Evolutionary conservation across 495 filamentous ascomycete genomes (phyloP), one percentile per base, ranked within the genome.

Genomic region (Penicillium crystallinum): DNA sequence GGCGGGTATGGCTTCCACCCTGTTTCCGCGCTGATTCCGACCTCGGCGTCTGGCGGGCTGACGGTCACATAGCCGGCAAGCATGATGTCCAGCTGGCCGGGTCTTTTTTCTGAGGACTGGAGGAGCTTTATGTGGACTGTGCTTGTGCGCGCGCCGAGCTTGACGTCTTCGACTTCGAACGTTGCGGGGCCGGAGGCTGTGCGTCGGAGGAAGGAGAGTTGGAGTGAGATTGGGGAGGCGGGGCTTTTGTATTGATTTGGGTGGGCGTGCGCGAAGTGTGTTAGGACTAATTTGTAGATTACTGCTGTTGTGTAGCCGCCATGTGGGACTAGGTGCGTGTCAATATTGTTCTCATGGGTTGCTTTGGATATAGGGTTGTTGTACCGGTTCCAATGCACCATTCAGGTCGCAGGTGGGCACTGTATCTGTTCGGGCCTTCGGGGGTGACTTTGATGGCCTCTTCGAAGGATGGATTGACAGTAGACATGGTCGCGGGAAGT

Each of bases 301-400:
- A 81, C 65, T 4, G 84, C 73, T 17, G 84, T 84, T 10, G 87
- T 82, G 59, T 86, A 92, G 40, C 90, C 90, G 52, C 89, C 90
- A 59, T 96, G 88, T 17, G 89, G 89, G 5, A 96, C 90, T 89
- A 60, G 23, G 11, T 34, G 4, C 1, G 22, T 36, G 31, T 45
- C 27, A 30, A 21, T 30, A 3, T 27, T 27, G 23, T 27, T 27
- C 23, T 3, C 6, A 29, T 30, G 14, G 12, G 4, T 15, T 19
- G 29, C n/a, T 10, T 31, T 18, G 54, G 35, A 22, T 29, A n/a
- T n/a, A n/a, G n/a, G n/a, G n/a, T 15, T 9, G 9, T 9, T 37
- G 9, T 63, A 87, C 86, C 84, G 33, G 77, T 77, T 40, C 88
- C 88, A 55, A 91, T 89, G 54, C 79, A 86, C 80, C 82, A 92